Conservation (phyloP, 2,329 filamentous ascomycete genomes). For the Arthrobotrys conoides region DNA sequence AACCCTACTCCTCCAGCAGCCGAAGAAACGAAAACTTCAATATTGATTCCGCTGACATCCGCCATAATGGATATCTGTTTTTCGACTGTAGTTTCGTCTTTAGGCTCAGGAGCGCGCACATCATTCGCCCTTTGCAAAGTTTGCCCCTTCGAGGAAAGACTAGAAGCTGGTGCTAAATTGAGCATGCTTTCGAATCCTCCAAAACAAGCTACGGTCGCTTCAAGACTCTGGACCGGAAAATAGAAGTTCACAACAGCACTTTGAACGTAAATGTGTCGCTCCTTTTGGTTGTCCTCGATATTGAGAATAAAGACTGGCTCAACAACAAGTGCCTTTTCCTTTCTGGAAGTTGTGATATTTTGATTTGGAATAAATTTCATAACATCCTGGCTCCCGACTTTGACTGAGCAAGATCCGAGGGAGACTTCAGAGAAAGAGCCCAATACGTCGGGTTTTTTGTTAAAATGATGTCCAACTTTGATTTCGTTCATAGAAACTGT, state of each 20-base stretch:
- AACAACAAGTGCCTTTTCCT: background rate
- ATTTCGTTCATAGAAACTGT: constrained; percentile 21
- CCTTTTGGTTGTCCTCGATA: constrained; percentile 71
- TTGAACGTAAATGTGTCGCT: constrained; percentile 74
- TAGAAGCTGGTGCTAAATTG: constrained; percentile 70
- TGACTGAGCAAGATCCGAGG: constrained; percentile 73
- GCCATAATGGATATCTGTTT: constrained; percentile 74
- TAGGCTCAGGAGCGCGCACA: constrained; percentile 69
- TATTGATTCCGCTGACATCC: constrained; percentile 80
- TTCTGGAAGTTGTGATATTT: background rate
- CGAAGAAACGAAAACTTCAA: constrained; percentile 82
- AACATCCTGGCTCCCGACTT: constrained; percentile 29
- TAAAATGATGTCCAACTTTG: constrained; percentile 62
- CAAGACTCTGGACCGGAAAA: constrained; percentile 83
- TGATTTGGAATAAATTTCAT: constrained; percentile 35
- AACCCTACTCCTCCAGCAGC: constrained; percentile 82
- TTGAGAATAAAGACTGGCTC: constrained; percentile 30
- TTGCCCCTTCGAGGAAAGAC: constrained; percentile 64
- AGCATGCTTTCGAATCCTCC: constrained; percentile 92
- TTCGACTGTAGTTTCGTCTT: constrained; percentile 68
- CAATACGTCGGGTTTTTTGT: constrained; percentile 73
- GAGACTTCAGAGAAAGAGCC: constrained; percentile 75
- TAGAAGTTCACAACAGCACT: constrained; percentile 83
- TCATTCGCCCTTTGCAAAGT: constrained; percentile 70
- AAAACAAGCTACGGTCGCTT: constrained; percentile 89